Base-by-base conservation (phyloP, 2,329 filamentous ascomycete genomes). In the Salinomyces thailandicus region DNA sequence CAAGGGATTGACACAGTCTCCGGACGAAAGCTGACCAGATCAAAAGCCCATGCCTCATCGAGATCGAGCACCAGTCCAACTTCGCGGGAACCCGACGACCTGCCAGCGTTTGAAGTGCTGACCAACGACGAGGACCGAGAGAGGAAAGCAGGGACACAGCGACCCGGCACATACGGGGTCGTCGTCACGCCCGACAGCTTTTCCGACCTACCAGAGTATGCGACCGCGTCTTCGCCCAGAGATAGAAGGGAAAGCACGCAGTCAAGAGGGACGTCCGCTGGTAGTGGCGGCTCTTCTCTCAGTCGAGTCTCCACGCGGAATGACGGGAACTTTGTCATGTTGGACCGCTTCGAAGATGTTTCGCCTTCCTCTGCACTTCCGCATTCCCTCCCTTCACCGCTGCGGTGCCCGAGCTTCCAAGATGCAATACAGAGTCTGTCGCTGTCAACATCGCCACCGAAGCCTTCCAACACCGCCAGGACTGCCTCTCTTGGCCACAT, bases 61-160 rank as follows among this genome's bases (percentile, higher is more conserved):
- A 33, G 19, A 13, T 18, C 41, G 20, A 44, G 36, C 24, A 14
- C 18, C 13, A 38, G 29, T 29, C 39, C 38, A 19, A n/a, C 17
- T 5, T 13, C n/a, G n/a, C n/a, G 27, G 12, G 29, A 35, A 12
- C 33, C 59, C 15, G 69, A 75, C 48, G 53, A 63, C n/a, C 57
- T 76, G 9, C 72, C 72, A 14, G 67, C 67, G 2, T 77, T 76
- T 52, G 54, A 65, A 19, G 52, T 58, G 11, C 61, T 77, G 36
- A 69, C 62, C 1, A 73, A 62, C 18, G 72, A 77, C 42, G 71
- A 74, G 45, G 73, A 76, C 18, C 61, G 73, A 27, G 73, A 77
- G 49, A 63, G 59, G 39, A 76, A 76, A 49, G 73, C 73, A 12
- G 63, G 68, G 35, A 57, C 56, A 5, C 61, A 61, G 24, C 57